phyloP scores from a whole-genome alignment of 2,329 filamentous ascomycete species.

The Alternaria solani region DNA sequence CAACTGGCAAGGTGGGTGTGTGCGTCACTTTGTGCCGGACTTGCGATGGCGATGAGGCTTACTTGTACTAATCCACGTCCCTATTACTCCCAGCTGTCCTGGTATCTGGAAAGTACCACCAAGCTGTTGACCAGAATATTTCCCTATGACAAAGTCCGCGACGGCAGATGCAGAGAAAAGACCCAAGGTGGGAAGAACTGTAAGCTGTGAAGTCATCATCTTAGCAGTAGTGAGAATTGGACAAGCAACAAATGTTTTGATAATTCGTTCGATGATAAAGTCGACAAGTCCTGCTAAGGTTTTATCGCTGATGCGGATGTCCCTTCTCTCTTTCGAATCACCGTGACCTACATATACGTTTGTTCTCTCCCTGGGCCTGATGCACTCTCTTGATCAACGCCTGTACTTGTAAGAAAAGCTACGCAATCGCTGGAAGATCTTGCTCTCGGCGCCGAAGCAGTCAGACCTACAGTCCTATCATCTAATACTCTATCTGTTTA shows the following conservation, averaged over 20 bases:
- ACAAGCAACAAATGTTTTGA: too few relatives aligned
- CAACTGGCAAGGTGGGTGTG: too few relatives aligned
- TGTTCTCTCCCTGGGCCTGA: background rate
- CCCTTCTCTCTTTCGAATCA: accelerated
- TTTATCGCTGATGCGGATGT: background rate
- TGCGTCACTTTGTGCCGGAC: too few relatives aligned
- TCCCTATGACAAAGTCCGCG: background rate
- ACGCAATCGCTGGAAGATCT: too few relatives aligned
- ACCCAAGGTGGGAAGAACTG: background rate
- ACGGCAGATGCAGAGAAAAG: background rate
- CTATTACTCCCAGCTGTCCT: background rate
- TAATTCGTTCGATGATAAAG: background rate
- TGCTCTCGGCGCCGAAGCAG: too few relatives aligned
- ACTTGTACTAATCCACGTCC: background rate
- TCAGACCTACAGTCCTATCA: background rate
- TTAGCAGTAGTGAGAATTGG: too few relatives aligned
- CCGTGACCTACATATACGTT: background rate
- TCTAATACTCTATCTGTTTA: background rate
- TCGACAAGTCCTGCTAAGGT: background rate
- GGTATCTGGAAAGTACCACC: background rate
- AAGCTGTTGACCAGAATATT: background rate
- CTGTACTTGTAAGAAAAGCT: background rate
- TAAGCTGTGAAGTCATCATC: too few relatives aligned
- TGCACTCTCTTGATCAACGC: background rate
- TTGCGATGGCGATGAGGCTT: background rate